A percentile compares a stretch with the other conserved stretches of the same genome.
Evolutionary conservation across 2,329 filamentous ascomycete genomes (phyloP).

Genomic region (Clarireedia sp.): DNA sequence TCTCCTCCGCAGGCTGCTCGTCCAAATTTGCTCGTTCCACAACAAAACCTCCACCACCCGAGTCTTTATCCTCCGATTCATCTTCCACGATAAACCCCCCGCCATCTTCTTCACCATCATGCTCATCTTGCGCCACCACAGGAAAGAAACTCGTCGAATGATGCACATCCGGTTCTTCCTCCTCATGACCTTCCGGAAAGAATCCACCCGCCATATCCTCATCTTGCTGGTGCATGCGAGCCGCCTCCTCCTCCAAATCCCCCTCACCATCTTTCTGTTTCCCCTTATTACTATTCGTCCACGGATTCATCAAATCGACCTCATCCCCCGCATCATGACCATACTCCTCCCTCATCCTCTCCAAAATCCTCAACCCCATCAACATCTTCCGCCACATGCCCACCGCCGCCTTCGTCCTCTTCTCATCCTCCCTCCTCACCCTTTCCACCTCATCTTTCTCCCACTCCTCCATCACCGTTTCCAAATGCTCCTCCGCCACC

Average conservation of each 20-base stretch:
- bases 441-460: constrained; percentile 69
- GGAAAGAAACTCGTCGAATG: constrained; percentile 25
- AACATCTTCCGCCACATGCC: constrained; percentile 80
- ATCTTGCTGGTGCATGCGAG: constrained; percentile 30
- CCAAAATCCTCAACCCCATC: constrained; percentile 74
- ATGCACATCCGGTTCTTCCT: constrained; percentile 32
- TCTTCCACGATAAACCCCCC: constrained; percentile 27
- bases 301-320: constrained; percentile 48
- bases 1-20: background rate
- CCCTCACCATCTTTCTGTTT: constrained; percentile 22
- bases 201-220: constrained; percentile 55
- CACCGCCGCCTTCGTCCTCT: constrained; percentile 66
- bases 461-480: constrained; percentile 69
- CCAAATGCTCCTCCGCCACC: constrained; percentile 71
- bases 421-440: constrained; percentile 72
- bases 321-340: constrained; percentile 48
- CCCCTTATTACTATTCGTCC: constrained; percentile 34
- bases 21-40: constrained; percentile 15
- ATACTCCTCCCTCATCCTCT: constrained; percentile 71
- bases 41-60: constrained; percentile 21
- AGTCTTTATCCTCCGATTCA: constrained; percentile 12
- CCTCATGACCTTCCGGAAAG: constrained; percentile 47
- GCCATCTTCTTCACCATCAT: constrained; percentile 12
- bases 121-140: constrained; percentile 21
- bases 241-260: constrained; percentile 23